Evolutionary conservation across 805 yeast genomes (phyloP).

Genomic region (Pichia thaimueangensis): DNA sequence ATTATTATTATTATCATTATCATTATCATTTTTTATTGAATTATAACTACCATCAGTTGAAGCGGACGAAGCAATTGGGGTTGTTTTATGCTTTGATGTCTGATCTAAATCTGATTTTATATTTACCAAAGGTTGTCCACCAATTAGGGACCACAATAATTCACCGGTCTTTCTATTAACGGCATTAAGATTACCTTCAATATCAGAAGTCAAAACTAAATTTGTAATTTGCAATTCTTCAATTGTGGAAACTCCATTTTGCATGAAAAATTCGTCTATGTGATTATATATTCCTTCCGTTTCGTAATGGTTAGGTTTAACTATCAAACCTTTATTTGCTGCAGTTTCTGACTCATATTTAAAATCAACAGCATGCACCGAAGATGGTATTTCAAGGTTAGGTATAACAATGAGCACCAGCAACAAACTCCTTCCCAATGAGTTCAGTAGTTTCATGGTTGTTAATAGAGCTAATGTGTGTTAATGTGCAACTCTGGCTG

Average conservation of each 20-base stretch:
- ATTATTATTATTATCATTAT: neutral
- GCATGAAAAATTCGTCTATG: neutral
- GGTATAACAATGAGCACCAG: no score
- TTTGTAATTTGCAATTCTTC: conserved; percentile 37
- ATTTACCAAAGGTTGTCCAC: conserved; percentile 55
- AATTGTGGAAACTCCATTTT: conserved; percentile 11
- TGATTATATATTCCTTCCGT: neutral
- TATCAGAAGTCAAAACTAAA: conserved; percentile 63
- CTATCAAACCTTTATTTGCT: no score
- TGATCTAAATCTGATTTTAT: conserved; percentile 18
- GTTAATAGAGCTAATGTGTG: no score
- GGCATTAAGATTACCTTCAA: conserved; percentile 85
- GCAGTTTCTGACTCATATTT: no score
- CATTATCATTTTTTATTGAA: neutral
- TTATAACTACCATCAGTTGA: neutral
- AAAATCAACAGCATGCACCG: no score
- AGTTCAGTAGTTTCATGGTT: no score
- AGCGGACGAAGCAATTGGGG: conserved; percentile 3
- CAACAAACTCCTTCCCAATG: no score
- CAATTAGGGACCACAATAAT: conserved; percentile 66
- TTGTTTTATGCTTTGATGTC: conserved; percentile 1
- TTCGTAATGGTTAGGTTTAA: neutral
- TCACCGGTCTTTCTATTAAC: conserved; percentile 69
- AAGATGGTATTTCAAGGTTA: no score
- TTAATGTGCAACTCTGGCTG: no score